Evolutionary conservation across 176 grass and related monocot genomes (phyloP).

Genomic region (Cenchrus purpureus): DNA sequence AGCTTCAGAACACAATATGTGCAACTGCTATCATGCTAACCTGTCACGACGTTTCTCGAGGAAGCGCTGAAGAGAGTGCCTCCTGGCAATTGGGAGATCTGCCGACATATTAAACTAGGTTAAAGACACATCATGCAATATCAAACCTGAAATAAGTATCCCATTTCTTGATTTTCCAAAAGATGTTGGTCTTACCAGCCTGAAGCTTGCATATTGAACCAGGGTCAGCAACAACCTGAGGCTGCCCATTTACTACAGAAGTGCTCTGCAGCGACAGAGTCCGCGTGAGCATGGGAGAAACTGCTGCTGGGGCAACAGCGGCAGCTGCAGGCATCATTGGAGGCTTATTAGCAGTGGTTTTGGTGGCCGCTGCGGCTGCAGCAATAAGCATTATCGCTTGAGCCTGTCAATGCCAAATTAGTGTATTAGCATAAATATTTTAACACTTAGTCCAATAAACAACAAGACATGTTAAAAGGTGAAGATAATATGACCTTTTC

Average conservation of each 20-base stretch:
- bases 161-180: constrained; percentile 1
- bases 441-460: not conserved
- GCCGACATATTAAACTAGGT: constrained; percentile 19
- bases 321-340: constrained; percentile 27
- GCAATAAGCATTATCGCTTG: constrained; percentile 98
- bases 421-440: constrained; percentile 19
- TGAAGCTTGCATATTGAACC: constrained; percentile 78
- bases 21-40: constrained; percentile 49
- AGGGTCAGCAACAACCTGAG: constrained; percentile 52
- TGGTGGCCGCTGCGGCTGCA: constrained; percentile 46
- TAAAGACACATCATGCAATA: not conserved
- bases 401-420: constrained; percentile 59
- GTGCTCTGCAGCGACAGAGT: constrained; percentile 86
- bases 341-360: constrained; percentile 46
- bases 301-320: constrained; percentile 20
- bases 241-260: constrained; percentile 55
- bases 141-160: not conserved
- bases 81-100: constrained; percentile 95
- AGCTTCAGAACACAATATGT: not conserved
- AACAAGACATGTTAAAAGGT: constrained; percentile 2
- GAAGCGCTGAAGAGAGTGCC: constrained; percentile 92
- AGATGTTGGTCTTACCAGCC: constrained; percentile 63
- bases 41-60: constrained; percentile 95
- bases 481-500: constrained; percentile 71
- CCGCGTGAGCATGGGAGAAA: constrained; percentile 63